Evolutionary conservation across 768 basidiomycete species (phyloP).

Genomic region (Suillus subaureus): DNA sequence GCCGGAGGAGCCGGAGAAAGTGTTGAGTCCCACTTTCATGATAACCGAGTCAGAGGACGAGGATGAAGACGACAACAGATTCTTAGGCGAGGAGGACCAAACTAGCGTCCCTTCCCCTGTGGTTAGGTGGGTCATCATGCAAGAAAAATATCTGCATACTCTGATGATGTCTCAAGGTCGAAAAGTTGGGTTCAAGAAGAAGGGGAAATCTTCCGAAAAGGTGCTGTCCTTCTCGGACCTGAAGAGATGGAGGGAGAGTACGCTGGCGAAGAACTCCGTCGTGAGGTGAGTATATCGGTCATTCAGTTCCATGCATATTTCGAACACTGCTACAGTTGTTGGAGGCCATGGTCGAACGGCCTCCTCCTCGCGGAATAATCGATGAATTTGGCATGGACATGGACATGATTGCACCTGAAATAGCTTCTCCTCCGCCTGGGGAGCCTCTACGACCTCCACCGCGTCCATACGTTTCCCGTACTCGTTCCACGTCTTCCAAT

Average conservation of each 20-base stretch:
- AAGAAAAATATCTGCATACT: background rate
- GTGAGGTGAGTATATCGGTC: constrained; percentile 52
- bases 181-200: constrained; percentile 90
- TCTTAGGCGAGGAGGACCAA: constrained; percentile 31
- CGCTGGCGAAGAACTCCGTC: constrained; percentile 85
- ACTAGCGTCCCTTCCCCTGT: constrained; percentile 34
- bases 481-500: constrained; percentile 46
- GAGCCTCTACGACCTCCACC: constrained; percentile 40
- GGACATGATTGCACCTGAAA: constrained; percentile 11
- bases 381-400: constrained; percentile 59
- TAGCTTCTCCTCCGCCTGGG: constrained; percentile 15
- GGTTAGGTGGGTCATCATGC: constrained; percentile 1
- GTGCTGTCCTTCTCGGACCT: constrained; percentile 73
- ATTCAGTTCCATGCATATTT: background rate
- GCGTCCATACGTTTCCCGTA: constrained; percentile 62
- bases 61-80: constrained; percentile 42
- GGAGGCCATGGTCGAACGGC: constrained; percentile 84
- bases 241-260: constrained; percentile 92
- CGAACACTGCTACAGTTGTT: constrained; percentile 54
- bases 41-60: constrained; percentile 56
- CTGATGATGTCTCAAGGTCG: constrained; percentile 46
- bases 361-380: constrained; percentile 70
- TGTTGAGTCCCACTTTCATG: constrained; percentile 67
- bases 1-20: constrained; percentile 67
- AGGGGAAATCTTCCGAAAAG: constrained; percentile 94